Conservation (phyloP, 129 eudicot genomes). For the Rutidosis leptorrhynchoides region DNA sequence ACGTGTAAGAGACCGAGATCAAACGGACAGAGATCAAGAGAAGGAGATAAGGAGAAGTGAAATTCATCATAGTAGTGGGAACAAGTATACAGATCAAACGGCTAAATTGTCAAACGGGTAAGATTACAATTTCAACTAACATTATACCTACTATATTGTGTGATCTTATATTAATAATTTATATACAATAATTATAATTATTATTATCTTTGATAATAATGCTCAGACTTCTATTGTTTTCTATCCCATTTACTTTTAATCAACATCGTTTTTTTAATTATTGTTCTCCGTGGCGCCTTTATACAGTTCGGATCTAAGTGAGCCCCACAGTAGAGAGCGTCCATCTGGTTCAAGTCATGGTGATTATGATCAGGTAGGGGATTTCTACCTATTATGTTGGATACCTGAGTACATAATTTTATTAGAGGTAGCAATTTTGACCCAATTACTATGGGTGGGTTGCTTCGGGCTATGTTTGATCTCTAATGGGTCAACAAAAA, state of each 20-base stretch:
- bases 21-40: constrained; percentile 35
- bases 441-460: neutral
- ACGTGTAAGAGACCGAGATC: constrained; percentile 43
- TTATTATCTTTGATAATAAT: no score
- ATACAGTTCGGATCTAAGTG: constrained; percentile 51
- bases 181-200: no score
- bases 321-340: constrained; percentile 50
- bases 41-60: constrained; percentile 45
- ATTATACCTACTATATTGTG: constrained; percentile 4
- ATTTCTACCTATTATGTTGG: neutral
- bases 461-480: neutral
- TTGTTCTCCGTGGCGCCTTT: constrained; percentile 12
- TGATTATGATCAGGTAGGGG: constrained; percentile 50
- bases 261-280: neutral
- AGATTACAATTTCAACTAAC: constrained; percentile 1
- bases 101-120: constrained; percentile 49
- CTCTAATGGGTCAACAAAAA: neutral
- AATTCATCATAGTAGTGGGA: constrained; percentile 42
- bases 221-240: neutral
- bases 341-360: constrained; percentile 59
- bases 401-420: neutral
- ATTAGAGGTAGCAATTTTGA: neutral
- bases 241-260: neutral
- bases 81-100: constrained; percentile 47
- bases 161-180: neutral